A percentile compares a stretch with the other conserved stretches of the same genome.
Evolutionary conservation across 495 filamentous ascomycete genomes (phyloP).

Genomic region (Amniculicola lignicola): DNA sequence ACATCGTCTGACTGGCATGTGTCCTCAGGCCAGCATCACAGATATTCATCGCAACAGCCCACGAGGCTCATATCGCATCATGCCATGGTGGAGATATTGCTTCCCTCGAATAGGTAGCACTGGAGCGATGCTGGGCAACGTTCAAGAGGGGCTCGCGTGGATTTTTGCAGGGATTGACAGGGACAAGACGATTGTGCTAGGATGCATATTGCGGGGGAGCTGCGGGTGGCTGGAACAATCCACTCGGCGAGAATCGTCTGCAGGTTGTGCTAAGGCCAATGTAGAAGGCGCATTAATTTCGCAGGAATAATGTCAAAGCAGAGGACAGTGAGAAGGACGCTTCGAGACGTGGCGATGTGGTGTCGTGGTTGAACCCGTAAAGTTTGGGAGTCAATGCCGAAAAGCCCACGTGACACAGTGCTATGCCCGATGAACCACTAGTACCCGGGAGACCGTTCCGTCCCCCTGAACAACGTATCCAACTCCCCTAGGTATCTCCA

Average conservation of each 20-base stretch:
- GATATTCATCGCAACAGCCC: no score
- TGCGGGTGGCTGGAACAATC: conserved; percentile 25
- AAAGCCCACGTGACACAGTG: no score
- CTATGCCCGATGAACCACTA: no score
- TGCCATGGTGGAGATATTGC: no score
- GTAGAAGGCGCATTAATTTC: neutral
- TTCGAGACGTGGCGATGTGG: neutral
- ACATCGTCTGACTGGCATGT: conserved; percentile 1
- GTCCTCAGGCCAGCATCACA: no score
- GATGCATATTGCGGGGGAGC: conserved; percentile 22
- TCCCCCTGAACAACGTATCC: no score
- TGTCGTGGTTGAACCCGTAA: no score
- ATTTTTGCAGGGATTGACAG: conserved; percentile 14
- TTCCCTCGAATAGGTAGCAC: no score
- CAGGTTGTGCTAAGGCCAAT: neutral
- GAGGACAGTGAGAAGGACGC: neutral
- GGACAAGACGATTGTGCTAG: conserved; percentile 14
- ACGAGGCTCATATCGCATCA: no score
- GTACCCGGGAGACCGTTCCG: no score
- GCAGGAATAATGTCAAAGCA: neutral
- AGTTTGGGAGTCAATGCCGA: no score
- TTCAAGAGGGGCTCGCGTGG: conserved; percentile 3
- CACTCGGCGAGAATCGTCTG: conserved; percentile 8
- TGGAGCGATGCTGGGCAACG: neutral
- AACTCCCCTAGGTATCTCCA: no score